phyloP scores from a whole-genome alignment of 2,329 filamentous ascomycete species.

The Byssothecium circinans region DNA sequence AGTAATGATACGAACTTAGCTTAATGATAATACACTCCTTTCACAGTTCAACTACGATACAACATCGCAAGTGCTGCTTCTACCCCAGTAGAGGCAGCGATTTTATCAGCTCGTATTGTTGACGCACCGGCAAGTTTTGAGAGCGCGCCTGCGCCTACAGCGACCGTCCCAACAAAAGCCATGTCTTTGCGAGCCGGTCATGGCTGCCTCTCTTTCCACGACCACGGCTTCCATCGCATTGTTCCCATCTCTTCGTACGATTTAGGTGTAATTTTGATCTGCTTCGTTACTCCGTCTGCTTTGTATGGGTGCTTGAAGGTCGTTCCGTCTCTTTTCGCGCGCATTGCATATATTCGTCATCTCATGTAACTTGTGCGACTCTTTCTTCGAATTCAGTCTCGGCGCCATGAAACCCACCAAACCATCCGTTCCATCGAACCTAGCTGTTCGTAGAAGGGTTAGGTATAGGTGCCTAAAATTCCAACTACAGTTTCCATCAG shows the following conservation, averaged over 20 bases:
- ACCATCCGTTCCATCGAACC: neutral
- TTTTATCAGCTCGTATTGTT: neutral
- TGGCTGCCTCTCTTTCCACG: neutral
- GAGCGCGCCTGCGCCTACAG: neutral
- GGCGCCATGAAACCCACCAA: constrained; percentile 7
- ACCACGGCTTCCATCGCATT: neutral
- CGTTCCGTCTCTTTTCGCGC: constrained; percentile 6
- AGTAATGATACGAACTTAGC: neutral
- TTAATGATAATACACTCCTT: neutral
- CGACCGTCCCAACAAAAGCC: neutral
- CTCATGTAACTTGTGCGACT: constrained; percentile 1
- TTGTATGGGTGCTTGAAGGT: constrained; percentile 1
- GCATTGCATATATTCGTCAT: constrained; percentile 7
- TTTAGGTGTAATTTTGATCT: neutral
- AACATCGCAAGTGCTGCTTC: neutral
- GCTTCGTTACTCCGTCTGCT: neutral
- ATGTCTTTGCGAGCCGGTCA: neutral
- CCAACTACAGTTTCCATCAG: constrained; percentile 6
- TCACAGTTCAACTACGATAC: neutral
- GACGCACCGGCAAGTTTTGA: neutral
- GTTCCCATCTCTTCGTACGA: constrained; percentile 2
- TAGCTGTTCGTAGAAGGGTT: neutral
- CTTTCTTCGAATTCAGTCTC: neutral
- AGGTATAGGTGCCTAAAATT: constrained; percentile 7
- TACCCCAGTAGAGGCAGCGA: neutral